Percentiles rank a stretch among this genome's conserved stretches.
Conservation (phyloP, 2,329 filamentous ascomycete species). For the Trichoderma brevicompactum region DNA sequence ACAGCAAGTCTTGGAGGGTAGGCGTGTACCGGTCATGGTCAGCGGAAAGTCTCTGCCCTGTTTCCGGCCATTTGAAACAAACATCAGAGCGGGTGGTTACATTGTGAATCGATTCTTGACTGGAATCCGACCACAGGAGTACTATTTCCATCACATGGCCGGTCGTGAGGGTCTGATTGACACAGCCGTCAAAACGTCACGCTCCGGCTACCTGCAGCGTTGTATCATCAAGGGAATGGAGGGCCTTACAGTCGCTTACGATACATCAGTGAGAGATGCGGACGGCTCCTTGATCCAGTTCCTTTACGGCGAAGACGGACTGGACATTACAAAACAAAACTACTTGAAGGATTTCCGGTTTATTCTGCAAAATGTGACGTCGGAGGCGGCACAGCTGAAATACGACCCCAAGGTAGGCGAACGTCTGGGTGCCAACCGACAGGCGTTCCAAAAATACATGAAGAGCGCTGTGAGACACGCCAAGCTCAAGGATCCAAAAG, state of each 20-base stretch:
- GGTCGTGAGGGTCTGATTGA: slow-evolving; percentile 98
- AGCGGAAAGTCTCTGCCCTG: slow-evolving; percentile 95
- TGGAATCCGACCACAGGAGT: slow-evolving; percentile 94
- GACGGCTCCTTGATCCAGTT: slow-evolving; percentile 95
- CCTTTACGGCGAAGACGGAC: slow-evolving; percentile 92
- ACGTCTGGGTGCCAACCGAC: slow-evolving; percentile 56
- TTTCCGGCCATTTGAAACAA: slow-evolving; percentile 89
- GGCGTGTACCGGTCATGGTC: slow-evolving; percentile 94
- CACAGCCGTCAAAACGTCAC: slow-evolving; percentile 97
- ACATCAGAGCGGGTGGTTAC: slow-evolving; percentile 88
- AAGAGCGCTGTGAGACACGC: slow-evolving; percentile 80
- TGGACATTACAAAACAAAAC: slow-evolving; percentile 92
- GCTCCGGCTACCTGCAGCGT: slow-evolving; percentile 93
- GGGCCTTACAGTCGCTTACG: slow-evolving; percentile 87
- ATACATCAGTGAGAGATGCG: slow-evolving; percentile 89
- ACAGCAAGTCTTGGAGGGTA: slow-evolving; percentile 93
- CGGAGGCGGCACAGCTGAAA: slow-evolving; percentile 76
- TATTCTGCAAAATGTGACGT: slow-evolving; percentile 81
- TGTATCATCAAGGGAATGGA: slow-evolving; percentile 99
- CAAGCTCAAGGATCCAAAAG: slow-evolving; percentile 58
- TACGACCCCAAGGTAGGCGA: slow-evolving; percentile 59
- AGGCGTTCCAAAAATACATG: slow-evolving; percentile 73
- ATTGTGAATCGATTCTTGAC: slow-evolving; percentile 97
- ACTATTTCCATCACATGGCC: slow-evolving; percentile 99
- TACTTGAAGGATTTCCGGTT: slow-evolving; percentile 92